A percentile compares a stretch with the other conserved stretches of the same genome.
Conservation (phyloP, 208 protist species). For the Trypanosoma lewisi region DNA sequence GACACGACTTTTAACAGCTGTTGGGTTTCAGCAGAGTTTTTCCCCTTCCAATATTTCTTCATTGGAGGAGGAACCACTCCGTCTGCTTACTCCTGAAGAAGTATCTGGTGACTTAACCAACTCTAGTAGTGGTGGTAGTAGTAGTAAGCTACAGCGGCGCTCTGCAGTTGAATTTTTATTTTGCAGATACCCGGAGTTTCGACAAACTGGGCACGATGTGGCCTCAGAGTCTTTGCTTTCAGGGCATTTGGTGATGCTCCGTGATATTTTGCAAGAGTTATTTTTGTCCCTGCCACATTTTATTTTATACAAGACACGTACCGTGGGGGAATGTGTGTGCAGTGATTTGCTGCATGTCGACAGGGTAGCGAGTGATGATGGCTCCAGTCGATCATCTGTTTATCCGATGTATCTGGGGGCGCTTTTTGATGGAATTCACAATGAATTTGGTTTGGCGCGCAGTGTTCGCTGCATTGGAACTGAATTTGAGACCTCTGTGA, state of each 20-base stretch:
- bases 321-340: neutral
- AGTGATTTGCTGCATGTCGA: neutral
- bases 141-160: neutral
- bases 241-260: conserved; percentile 32
- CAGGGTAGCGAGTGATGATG: neutral
- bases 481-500: neutral
- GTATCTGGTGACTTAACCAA: neutral
- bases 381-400: neutral
- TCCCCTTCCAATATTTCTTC: neutral
- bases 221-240: conserved; percentile 17
- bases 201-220: conserved; percentile 18
- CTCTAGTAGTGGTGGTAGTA: too few species aligned
- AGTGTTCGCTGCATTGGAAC: conserved; percentile 15
- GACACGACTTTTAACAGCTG: conserved; percentile 6
- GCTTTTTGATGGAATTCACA: conserved; percentile 54
- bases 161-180: conserved; percentile 17
- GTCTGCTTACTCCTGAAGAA: neutral
- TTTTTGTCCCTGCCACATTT: conserved; percentile 34
- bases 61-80: conserved; percentile 3
- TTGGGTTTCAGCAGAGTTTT: conserved; percentile 12
- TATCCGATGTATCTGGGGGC: neutral
- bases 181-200: conserved; percentile 13
- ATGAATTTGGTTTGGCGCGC: conserved; percentile 63
- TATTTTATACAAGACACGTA: conserved; percentile 11
- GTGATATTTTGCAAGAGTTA: conserved; percentile 32